Percentiles rank a stretch among this genome's conserved stretches.
Conservation (phyloP, 2,329 filamentous ascomycete species). For the Penicillium hordei region DNA sequence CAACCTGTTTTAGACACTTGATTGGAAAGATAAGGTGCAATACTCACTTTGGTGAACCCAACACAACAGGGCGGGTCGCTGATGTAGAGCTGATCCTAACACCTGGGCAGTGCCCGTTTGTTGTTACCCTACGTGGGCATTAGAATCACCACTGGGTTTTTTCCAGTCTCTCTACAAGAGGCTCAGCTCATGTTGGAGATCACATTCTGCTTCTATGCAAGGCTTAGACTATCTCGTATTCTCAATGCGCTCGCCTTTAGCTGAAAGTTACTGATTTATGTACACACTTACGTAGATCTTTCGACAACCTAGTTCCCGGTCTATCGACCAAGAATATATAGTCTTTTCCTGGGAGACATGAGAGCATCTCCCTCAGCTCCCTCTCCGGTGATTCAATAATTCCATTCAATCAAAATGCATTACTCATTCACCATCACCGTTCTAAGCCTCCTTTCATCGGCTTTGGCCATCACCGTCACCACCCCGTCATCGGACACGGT, state of each 20-base stretch:
- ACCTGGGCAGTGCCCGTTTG: neutral
- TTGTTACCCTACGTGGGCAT: neutral
- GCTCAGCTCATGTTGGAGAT: conserved; percentile 1
- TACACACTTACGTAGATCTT: neutral
- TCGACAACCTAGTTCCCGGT: neutral
- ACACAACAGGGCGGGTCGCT: neutral
- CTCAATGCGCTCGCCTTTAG: neutral
- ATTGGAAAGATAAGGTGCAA: conserved; percentile 7
- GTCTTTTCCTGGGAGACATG: neutral
- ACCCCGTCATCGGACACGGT: conserved; percentile 3
- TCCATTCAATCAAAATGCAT: conserved; percentile 7
- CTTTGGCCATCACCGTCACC: conserved; percentile 10
- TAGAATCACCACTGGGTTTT: neutral
- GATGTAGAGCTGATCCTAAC: neutral
- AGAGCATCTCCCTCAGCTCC: neutral
- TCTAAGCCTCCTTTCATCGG: conserved; percentile 8
- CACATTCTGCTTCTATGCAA: conserved; percentile 4
- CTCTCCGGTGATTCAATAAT: neutral
- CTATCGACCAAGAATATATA: neutral
- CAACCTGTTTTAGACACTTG: neutral
- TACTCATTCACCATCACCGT: conserved; percentile 4
- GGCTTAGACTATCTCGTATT: conserved; percentile 7
- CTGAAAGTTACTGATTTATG: neutral
- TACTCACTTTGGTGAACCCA: neutral
- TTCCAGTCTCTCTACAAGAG: conserved; percentile 3